These are phyloP conservation scores for Spencermartinsiella europaea DNA, from an alignment of 805 yeast species.

Conservation along the genomic window DNA sequence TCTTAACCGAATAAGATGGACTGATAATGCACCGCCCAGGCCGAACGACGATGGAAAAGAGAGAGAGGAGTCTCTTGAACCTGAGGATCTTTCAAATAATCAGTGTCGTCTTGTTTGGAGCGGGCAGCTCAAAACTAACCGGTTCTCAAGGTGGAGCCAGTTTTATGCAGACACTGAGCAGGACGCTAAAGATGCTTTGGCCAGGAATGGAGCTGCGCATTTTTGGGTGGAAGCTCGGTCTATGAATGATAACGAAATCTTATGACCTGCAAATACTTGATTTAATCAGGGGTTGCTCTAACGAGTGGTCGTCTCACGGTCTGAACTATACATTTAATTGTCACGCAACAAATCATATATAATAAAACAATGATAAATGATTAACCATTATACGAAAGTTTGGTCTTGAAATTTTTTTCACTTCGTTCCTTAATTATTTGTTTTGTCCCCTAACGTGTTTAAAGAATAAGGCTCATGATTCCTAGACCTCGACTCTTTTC, in stretches of 20 bases:
- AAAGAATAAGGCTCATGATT: too few species aligned
- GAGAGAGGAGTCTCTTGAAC: conserved; percentile 13
- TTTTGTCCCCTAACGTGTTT: too few species aligned
- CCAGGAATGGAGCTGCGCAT: conserved; percentile 49
- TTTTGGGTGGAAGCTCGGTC: conserved; percentile 47
- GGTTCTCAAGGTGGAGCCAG: conserved; percentile 67
- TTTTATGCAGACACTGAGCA: conserved; percentile 48
- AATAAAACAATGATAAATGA: too few species aligned
- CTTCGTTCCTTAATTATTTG: too few species aligned
- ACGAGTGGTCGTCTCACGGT: neutral
- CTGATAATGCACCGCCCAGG: conserved; percentile 39
- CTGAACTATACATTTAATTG: neutral
- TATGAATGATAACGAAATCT: too few species aligned
- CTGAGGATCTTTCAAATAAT: conserved; percentile 39
- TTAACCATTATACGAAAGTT: too few species aligned
- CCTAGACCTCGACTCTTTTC: conserved; percentile 43
- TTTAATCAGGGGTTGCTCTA: too few species aligned
- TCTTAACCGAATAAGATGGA: conserved; percentile 65
- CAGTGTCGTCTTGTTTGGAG: conserved; percentile 58
- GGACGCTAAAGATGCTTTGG: conserved; percentile 45
- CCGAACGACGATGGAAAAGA: conserved; percentile 20
- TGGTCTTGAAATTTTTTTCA: too few species aligned
- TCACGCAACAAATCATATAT: too few species aligned
- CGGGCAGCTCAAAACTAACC: conserved; percentile 51
- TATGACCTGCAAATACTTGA: too few species aligned